Base-by-base conservation (phyloP, 169 alveolate species). In the Cryptosporidium baileyi region DNA sequence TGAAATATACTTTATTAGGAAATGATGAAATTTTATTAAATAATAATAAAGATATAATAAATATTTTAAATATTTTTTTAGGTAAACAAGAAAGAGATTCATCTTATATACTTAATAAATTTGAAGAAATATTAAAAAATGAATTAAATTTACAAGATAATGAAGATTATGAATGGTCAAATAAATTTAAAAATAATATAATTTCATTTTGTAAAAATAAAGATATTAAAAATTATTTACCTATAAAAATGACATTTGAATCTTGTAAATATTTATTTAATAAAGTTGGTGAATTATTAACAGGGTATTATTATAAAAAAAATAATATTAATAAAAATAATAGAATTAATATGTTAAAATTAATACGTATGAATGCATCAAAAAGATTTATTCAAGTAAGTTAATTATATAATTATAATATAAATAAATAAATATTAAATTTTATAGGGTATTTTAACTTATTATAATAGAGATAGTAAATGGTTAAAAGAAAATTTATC, bases 21-120 rank as follows among this genome's bases (percentile, higher is more conserved):
- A 47, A 30, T 11, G 81, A 65, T 65, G 22, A 65, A 19, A 43
- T 17, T 45, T 7, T 13, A 17, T 65, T 45, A 32, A 32, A 45
- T 8, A 45, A 65, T n/a, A 45, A 65, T 34, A 61, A 3, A 4
- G 63, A 28, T 26, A 49, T 65, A 32, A 15, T 49, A 19, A 38
- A 26, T 15, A 19, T 65, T 5, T 26, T 65, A 26, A 65, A 65
- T 19, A 51, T 32, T 47, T 65, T 45, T 34, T 26, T 65, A 15
- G 81, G 81, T 3, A 65, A 65, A 36, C 81, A 65, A 51, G 81
- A 65, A 65, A 65, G 81, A 44, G 45, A 28, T 11, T 45, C 81
- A 4, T 6, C 9, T n/a, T 32, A 17, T 9, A 13, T 65, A 2
- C 11, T 65, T 13, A 51, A 65, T 24, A 7, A 45, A 8, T 47